Conservation (phyloP, 2,329 filamentous ascomycete species). For the Alternaria panax region DNA sequence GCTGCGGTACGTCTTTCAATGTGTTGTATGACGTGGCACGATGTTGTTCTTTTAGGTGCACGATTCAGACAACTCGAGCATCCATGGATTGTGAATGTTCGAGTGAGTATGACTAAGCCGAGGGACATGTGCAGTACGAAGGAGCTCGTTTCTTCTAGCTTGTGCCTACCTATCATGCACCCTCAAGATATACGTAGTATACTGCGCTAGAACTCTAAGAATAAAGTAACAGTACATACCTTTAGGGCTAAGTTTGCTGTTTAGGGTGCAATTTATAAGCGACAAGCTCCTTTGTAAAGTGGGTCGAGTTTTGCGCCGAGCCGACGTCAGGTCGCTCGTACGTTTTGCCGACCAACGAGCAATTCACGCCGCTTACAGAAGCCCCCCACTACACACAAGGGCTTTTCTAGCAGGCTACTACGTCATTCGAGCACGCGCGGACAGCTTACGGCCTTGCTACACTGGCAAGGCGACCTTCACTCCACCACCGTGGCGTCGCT, state of each 20-base stretch:
- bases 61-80: not conserved
- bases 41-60: not conserved
- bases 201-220: too few species aligned
- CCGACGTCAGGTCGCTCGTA: conserved; percentile 31
- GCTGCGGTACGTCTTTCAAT: not conserved
- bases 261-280: too few species aligned
- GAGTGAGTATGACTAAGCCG: conserved; percentile 18
- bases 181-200: too few species aligned
- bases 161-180: too few species aligned
- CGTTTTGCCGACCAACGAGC: conserved; percentile 24
- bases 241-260: too few species aligned
- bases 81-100: not conserved
- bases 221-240: too few species aligned
- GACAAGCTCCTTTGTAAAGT: too few species aligned
- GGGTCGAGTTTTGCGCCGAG: conserved; percentile 13
- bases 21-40: not conserved
- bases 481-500: conserved; percentile 48
- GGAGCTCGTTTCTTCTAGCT: too few species aligned
- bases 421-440: conserved; percentile 25
- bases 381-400: conserved; percentile 29
- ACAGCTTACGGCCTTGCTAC: conserved; percentile 24
- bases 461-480: conserved; percentile 20
- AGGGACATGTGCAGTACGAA: not conserved
- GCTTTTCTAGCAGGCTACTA: conserved; percentile 23
- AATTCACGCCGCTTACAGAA: conserved; percentile 18